Base-by-base conservation (phyloP, 306 rosid genomes). In the Elaeagnus macrophylla region DNA sequence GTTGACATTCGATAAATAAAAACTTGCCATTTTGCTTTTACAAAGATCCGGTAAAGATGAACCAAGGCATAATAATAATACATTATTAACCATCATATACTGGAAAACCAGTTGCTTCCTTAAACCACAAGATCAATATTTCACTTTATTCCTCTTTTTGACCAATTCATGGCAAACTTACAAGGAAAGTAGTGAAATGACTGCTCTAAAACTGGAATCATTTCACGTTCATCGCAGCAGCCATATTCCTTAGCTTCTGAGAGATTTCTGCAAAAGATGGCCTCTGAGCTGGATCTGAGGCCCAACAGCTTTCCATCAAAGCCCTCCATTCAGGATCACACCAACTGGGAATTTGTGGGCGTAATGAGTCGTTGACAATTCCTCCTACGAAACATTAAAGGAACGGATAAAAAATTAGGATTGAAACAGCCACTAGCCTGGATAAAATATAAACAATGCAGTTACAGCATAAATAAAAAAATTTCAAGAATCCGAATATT, bases 291-390 rank as follows among this genome's bases (percentile, higher is more conserved):
- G 96, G 95, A 43, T 93, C 99, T 25, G 96, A 77, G 56, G 88
- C 85, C 99, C 99, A 93, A 66, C 88, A 78, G 75, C 86, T 81
- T 76, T 83, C 91, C 99, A 93, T 93, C 66, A 93, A 68, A 66
- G 95, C 70, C 74, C 84, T 93, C 99, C 99, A 93, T 76, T 88
- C 99, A 20, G 99, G 99, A 77, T 93, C 99, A 51, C 96, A 93
- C 99, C 99, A 88, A 5, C 95, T 57, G 38, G 96, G 99, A 75
- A 72, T 80, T 72, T 87, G 85, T 6, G 99, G 99, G 45, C 96
- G 95, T 51, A 93, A 77, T 4, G 72, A 54, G 70, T 79, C 82
- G 83, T 93, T 85, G 62, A 93, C 99, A 25, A 93, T 93, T 64
- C 99, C 96, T 61, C 99, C 99, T 88, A 76, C 37, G 15, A 14